Base-by-base conservation (phyloP, 805 yeast genomes). In the Diddensiella caesifluorescens region DNA sequence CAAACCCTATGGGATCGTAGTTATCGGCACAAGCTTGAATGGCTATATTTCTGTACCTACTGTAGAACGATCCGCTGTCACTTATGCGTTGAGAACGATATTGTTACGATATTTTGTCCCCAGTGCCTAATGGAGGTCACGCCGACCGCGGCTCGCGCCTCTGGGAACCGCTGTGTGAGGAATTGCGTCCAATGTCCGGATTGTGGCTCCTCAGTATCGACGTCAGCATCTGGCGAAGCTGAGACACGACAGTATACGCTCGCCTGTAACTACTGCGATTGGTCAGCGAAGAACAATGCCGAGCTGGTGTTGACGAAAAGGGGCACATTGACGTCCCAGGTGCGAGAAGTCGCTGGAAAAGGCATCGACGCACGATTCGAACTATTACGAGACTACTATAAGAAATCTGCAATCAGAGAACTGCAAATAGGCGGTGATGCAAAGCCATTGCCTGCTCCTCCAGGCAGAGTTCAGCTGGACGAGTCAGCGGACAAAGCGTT, bases 61-160 rank as follows among this genome's bases (percentile, higher is more conserved):
- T 66, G 70, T 46, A 50, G 41, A 18, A 47, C 63, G 6, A 32
- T 64, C 10, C 45, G 67, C 13, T 66, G 70, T 48, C 62, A 54
- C 22, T 50, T 53, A 16, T 66, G 71, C 42, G 55, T 62, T 1
- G 57, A 53, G 13, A 51, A 49, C 13, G 68, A 63, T 35, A 55
- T 66, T 4, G 59, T 58, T 4, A 42, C 55, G 22, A 44, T 58
- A 41, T 66, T 41, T 46, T 66, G 70, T 44, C 64, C 69, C 7
- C 39, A 52, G 25, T 66, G 70, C 42, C 43, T 63, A 22, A 50
- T 53, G 40, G 64, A 61, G 16, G 58, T 57, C 15, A 48, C 61
- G 3, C 40, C 53, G 20, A 39, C 50, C 4, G 38, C 50, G 4
- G 63, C 64, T 2, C 43, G 46, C n/a, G 38, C 41, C 5, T 40